These are phyloP conservation scores for Chaetomiaceae sp. DNA, from an alignment of 2,329 filamentous ascomycete genomes.

Conservation along the genomic window DNA sequence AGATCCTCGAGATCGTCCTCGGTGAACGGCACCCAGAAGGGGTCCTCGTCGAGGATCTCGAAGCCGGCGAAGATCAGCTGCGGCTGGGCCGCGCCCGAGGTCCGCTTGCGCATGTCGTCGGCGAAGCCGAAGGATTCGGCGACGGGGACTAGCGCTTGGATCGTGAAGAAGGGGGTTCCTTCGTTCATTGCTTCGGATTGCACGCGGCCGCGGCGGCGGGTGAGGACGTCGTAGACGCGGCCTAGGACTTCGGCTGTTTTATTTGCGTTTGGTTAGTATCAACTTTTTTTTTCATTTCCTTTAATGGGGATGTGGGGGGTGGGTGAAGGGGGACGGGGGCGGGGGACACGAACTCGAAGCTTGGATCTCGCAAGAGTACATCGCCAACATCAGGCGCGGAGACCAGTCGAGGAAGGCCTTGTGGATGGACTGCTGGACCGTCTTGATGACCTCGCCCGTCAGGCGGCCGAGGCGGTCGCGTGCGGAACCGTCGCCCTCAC, in stretches of 20 bases:
- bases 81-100: constrained; percentile 82
- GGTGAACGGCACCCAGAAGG: constrained; percentile 95
- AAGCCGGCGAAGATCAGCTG: constrained; percentile 93
- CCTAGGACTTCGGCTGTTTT: constrained; percentile 78
- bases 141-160: constrained; percentile 80
- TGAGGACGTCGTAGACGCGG: constrained; percentile 96
- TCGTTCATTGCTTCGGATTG: constrained; percentile 89
- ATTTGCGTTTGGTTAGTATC: constrained; percentile 13
- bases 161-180: constrained; percentile 94
- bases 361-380: constrained; percentile 98
- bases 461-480: constrained; percentile 69
- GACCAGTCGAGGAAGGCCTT: constrained; percentile 93
- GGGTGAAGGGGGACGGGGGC: background rate
- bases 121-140: constrained; percentile 94
- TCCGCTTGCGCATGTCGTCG: constrained; percentile 94
- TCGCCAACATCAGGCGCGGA: constrained; percentile 87
- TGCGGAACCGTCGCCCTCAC: constrained; percentile 44
- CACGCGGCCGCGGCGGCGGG: constrained; percentile 82
- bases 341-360: constrained; percentile 62
- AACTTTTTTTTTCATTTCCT: background rate
- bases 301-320: background rate
- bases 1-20: constrained; percentile 96
- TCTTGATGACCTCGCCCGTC: constrained; percentile 90
- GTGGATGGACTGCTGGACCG: constrained; percentile 76
- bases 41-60: constrained; percentile 89